Conservation (phyloP, 2,329 filamentous ascomycete genomes). For the Epichloe elymi region DNA sequence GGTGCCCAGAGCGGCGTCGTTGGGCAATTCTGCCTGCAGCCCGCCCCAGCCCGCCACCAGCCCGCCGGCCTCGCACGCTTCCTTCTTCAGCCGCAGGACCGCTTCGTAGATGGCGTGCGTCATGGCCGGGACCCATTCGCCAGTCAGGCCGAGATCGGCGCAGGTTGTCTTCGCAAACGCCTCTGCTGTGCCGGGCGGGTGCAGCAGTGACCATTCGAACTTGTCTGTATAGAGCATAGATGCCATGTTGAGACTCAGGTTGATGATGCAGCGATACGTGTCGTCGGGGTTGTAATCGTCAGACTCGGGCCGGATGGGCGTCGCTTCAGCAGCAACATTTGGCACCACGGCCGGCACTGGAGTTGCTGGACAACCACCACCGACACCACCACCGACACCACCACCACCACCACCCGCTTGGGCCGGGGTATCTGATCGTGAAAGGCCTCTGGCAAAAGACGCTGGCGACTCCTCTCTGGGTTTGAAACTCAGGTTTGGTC, state of each 20-base stretch:
- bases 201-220: conserved; percentile 92
- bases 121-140: conserved; percentile 90
- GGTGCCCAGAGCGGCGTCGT: conserved; percentile 69
- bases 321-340: conserved; percentile 57
- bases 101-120: conserved; percentile 96
- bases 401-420: conserved; percentile 28
- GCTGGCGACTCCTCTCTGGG: conserved; percentile 27
- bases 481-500: conserved; percentile 18
- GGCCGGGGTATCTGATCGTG: conserved; percentile 44
- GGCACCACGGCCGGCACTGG: conserved; percentile 24
- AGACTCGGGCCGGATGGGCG: conserved; percentile 44
- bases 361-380: conserved; percentile 32
- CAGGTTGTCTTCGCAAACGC: conserved; percentile 87
- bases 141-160: conserved; percentile 74
- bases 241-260: conserved; percentile 78
- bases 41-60: conserved; percentile 61
- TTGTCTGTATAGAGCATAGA: conserved; percentile 92
- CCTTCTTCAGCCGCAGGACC: conserved; percentile 84
- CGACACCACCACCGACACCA: conserved; percentile 16
- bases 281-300: conserved; percentile 82
- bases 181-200: conserved; percentile 84
- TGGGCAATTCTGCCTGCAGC: conserved; percentile 56
- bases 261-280: conserved; percentile 86
- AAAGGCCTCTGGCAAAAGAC: conserved; percentile 21
- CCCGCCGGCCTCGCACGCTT: conserved; percentile 84